phyloP scores from a whole-genome alignment of 768 basidiomycete species.

The Panus rudis region DNA sequence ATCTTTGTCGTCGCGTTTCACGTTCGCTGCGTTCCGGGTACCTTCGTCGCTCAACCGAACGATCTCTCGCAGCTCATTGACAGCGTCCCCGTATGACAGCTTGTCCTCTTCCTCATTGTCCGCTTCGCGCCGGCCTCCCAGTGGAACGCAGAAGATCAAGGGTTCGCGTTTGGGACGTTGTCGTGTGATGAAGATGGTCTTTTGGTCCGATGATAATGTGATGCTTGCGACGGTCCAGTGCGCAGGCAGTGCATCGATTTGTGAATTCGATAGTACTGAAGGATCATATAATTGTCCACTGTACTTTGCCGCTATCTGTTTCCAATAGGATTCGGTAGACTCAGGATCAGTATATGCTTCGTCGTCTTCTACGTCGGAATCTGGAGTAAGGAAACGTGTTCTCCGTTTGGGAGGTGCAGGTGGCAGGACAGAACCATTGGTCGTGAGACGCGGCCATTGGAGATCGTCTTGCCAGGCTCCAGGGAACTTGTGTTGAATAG shows the following conservation, averaged over 20 bases:
- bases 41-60: slow-evolving; percentile 72
- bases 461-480: slow-evolving; percentile 50
- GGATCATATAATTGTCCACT: slow-evolving; percentile 35
- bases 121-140: slow-evolving; percentile 74
- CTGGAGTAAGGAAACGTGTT: slow-evolving; percentile 16
- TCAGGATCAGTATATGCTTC: slow-evolving; percentile 14
- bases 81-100: slow-evolving; percentile 68
- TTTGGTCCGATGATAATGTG: slow-evolving; percentile 75
- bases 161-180: slow-evolving; percentile 57
- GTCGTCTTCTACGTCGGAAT: slow-evolving; percentile 30
- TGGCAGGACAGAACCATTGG: slow-evolving; percentile 36
- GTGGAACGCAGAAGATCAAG: slow-evolving; percentile 81
- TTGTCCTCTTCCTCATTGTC: slow-evolving; percentile 64
- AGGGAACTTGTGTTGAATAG: slow-evolving; percentile 65
- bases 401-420: slow-evolving; percentile 12
- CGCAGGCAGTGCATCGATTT: slow-evolving; percentile 45
- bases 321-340: slow-evolving; percentile 56
- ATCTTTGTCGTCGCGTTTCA: slow-evolving; percentile 59
- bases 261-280: slow-evolving; percentile 34
- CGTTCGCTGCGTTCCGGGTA: slow-evolving; percentile 61
- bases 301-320: slow-evolving; percentile 48
- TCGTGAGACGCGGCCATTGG: slow-evolving; percentile 58
- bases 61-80: slow-evolving; percentile 72
- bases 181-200: slow-evolving; percentile 77
- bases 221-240: slow-evolving; percentile 85